phyloP scores from a whole-genome alignment of 441 rosid species.

The Pelargonium fulgidum region DNA sequence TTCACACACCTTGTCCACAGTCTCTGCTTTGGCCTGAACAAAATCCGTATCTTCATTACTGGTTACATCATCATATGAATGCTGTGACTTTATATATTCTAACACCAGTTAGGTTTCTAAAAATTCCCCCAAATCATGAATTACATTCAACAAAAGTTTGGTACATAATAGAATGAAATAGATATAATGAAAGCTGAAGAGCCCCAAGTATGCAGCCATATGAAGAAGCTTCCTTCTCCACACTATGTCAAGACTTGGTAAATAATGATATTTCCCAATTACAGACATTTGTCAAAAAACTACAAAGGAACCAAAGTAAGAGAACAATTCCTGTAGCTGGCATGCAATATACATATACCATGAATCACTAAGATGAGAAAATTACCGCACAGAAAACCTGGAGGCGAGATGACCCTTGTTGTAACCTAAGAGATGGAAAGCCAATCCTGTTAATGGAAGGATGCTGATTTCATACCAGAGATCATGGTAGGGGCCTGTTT shows the following conservation, averaged over 20 bases:
- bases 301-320: no score
- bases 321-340: no score
- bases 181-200: background rate
- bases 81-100: background rate
- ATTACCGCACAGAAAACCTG: conserved; percentile 44
- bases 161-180: background rate
- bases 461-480: conserved; percentile 35
- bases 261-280: no score
- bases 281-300: no score
- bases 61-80: no score
- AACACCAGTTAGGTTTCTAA: background rate
- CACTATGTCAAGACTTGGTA: no score
- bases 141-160: background rate
- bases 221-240: background rate
- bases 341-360: background rate
- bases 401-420: conserved; percentile 26
- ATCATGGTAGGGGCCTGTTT: conserved; percentile 32
- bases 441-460: conserved; percentile 22
- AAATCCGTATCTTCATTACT: background rate
- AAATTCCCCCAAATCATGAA: background rate
- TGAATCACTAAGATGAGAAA: background rate
- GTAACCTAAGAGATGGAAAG: conserved; percentile 38
- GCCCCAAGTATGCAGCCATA: background rate
- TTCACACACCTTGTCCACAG: conserved; percentile 32
- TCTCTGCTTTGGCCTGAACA: conserved; percentile 41